Percentiles rank a stretch among this genome's conserved stretches.
Evolutionary conservation across 106 monocot genomes (phyloP).

Genomic region (Dioscorea zingiberensis): DNA sequence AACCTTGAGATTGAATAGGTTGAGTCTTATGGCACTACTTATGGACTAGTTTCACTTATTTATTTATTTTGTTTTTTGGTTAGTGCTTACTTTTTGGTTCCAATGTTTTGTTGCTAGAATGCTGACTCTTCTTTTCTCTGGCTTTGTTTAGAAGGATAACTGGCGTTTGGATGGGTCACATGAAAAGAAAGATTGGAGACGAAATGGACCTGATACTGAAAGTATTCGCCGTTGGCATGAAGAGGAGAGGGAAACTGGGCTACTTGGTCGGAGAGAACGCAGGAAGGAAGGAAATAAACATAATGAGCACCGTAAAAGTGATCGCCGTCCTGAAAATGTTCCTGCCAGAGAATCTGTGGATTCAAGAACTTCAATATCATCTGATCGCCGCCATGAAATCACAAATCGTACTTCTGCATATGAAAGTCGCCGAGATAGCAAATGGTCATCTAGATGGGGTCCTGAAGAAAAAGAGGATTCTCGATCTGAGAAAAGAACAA

Average conservation of each 20-base stretch:
- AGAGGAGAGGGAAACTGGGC: slow-evolving; percentile 94
- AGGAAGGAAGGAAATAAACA: slow-evolving; percentile 83
- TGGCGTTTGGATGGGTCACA: slow-evolving; percentile 58
- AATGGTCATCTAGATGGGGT: slow-evolving; percentile 98
- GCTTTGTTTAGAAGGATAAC: slow-evolving; percentile 53
- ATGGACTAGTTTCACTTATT: no score
- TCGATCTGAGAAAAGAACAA: slow-evolving; percentile 58
- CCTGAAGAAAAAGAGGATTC: slow-evolving; percentile 85
- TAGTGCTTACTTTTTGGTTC: no score
- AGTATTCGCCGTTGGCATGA: slow-evolving; percentile 84
- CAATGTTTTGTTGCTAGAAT: no score
- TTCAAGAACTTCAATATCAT: slow-evolving; percentile 29
- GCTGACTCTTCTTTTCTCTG: slow-evolving; percentile 9
- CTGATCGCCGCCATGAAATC: slow-evolving; percentile 65
- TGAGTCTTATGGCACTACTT: no score
- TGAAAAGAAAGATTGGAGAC: slow-evolving; percentile 63
- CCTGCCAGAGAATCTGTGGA: slow-evolving; percentile 48
- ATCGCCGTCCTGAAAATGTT: slow-evolving; percentile 55
- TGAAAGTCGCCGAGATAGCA: slow-evolving; percentile 73
- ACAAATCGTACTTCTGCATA: slow-evolving; percentile 36
- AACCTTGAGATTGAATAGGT: no score
- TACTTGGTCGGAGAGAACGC: slow-evolving; percentile 85
- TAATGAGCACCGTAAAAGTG: slow-evolving; percentile 58
- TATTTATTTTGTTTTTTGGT: no score
- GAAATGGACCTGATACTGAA: slow-evolving; percentile 55